Conservation (phyloP, 768 basidiomycete species). For the Termitomyces bulborhizus region DNA sequence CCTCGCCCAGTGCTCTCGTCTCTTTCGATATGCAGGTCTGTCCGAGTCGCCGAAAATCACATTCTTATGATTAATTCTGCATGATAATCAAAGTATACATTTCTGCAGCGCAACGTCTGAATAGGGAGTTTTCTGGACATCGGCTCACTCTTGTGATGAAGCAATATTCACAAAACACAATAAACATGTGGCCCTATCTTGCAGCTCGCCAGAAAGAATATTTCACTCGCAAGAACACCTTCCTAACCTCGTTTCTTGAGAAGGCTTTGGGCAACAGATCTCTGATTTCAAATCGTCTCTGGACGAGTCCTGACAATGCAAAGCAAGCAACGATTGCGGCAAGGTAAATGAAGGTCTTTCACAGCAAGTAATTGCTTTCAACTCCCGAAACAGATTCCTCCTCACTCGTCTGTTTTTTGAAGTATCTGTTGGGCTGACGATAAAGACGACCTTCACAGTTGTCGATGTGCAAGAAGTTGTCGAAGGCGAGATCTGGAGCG, state of each 20-base stretch:
- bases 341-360: constrained; percentile 34
- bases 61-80: constrained; percentile 1
- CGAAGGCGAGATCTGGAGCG: constrained; percentile 52
- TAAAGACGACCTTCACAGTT: constrained; percentile 26
- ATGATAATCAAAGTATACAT: constrained; percentile 45
- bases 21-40: constrained; percentile 60
- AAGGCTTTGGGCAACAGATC: constrained; percentile 23
- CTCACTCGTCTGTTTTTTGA: constrained; percentile 59
- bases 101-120: constrained; percentile 48
- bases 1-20: constrained; percentile 51
- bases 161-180: constrained; percentile 36
- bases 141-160: constrained; percentile 36
- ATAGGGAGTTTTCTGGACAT: constrained; percentile 39
- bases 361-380: neutral
- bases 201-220: constrained; percentile 41
- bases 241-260: constrained; percentile 46
- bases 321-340: constrained; percentile 51
- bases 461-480: constrained; percentile 48
- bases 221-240: constrained; percentile 27
- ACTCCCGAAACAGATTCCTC: constrained; percentile 41
- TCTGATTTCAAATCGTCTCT: constrained; percentile 40
- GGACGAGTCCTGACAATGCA: constrained; percentile 54
- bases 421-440: constrained; percentile 42
- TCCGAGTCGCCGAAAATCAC: constrained; percentile 5
- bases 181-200: constrained; percentile 73